Percentiles rank a stretch among this genome's conserved stretches.
phyloP scores from a whole-genome alignment of 169 alveolate species.

The Theileria orientalis region DNA sequence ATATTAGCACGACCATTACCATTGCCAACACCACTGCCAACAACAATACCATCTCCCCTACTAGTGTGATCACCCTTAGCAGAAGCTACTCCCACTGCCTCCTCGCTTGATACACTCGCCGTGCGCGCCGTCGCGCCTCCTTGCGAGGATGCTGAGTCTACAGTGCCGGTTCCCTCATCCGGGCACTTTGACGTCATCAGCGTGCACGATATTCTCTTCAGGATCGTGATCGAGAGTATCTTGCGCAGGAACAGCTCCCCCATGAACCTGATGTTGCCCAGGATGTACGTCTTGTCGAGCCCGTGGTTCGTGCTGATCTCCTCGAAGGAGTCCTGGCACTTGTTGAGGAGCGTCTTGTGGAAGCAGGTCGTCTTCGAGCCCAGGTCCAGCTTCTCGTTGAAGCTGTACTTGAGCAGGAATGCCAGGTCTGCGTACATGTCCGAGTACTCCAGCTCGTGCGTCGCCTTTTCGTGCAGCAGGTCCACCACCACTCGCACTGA shows the following conservation, averaged over 20 bases:
- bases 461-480: slow-evolving; percentile 81
- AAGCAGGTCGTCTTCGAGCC: slow-evolving; percentile 43
- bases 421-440: slow-evolving; percentile 90
- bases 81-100: background rate
- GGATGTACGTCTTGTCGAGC: slow-evolving; percentile 73
- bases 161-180: background rate
- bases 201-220: slow-evolving; percentile 81
- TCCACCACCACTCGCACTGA: slow-evolving; percentile 77
- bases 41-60: background rate
- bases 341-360: slow-evolving; percentile 43
- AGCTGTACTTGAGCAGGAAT: slow-evolving; percentile 60
- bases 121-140: background rate
- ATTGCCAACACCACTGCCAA: background rate
- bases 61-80: background rate
- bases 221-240: slow-evolving; percentile 79
- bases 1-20: background rate
- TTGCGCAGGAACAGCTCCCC: slow-evolving; percentile 86
- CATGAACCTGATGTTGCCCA: slow-evolving; percentile 84
- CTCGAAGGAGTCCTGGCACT: slow-evolving; percentile 63
- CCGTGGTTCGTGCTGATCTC: slow-evolving; percentile 31
- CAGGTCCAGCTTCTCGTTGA: slow-evolving; percentile 58
- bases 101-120: background rate
- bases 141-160: too few relatives aligned
- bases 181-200: slow-evolving; percentile 52
- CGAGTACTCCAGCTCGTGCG: slow-evolving; percentile 86